phyloP scores from a whole-genome alignment of 1,139 yeast genomes.

The Hansenula lynferdii region DNA sequence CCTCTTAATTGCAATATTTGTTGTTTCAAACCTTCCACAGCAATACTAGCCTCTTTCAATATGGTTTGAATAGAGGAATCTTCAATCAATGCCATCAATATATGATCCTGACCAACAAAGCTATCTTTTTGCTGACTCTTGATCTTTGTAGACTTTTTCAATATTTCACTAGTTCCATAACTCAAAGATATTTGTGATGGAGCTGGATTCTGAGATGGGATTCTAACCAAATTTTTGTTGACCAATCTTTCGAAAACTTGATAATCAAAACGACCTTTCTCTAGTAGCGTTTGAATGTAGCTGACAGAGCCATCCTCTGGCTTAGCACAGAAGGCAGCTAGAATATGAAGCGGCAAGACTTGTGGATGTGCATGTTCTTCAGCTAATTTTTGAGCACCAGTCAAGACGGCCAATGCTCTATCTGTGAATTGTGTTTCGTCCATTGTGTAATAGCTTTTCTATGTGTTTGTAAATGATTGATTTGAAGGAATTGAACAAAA shows the following conservation, averaged over 20 bases:
- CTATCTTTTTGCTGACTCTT: conserved; percentile 87
- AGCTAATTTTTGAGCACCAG: conserved; percentile 77
- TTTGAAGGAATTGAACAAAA: neutral
- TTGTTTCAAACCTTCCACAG: conserved; percentile 65
- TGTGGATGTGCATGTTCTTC: conserved; percentile 81
- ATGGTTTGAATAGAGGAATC: conserved; percentile 66
- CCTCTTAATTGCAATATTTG: conserved; percentile 90
- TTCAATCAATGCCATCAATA: conserved; percentile 77
- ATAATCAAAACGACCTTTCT: conserved; percentile 89
- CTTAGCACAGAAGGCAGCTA: conserved; percentile 88
- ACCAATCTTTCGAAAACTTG: conserved; percentile 72
- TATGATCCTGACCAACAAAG: conserved; percentile 91
- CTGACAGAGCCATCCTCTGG: conserved; percentile 56
- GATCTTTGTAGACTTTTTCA: conserved; percentile 66
- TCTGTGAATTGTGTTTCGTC: conserved; percentile 85
- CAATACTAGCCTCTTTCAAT: conserved; percentile 71
- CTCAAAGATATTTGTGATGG: conserved; percentile 71
- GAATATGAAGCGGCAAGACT: conserved; percentile 76
- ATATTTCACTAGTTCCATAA: conserved; percentile 63
- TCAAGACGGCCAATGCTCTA: conserved; percentile 79
- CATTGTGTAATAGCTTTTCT: conserved; percentile 22
- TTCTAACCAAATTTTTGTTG: conserved; percentile 73
- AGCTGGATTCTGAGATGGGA: conserved; percentile 87
- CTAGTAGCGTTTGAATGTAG: conserved; percentile 79
- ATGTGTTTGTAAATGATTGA: neutral